Evolutionary conservation across 805 yeast species (phyloP).

Genomic region (Saturnispora diversa): DNA sequence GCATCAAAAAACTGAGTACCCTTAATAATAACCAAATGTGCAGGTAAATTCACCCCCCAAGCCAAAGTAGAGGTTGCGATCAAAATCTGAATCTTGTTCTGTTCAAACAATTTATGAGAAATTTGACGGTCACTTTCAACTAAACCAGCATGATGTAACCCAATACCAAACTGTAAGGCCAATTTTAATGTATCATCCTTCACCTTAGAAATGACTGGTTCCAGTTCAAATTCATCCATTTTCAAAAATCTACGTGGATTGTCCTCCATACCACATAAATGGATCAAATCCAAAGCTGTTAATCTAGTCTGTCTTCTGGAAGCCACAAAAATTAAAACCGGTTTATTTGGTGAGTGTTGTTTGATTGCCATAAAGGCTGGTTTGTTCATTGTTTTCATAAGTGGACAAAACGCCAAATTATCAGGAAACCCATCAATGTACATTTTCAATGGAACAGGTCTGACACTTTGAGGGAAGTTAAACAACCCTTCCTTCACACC

Average conservation of each 20-base stretch:
- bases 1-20: slow-evolving; percentile 65
- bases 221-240: slow-evolving; percentile 59
- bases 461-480: slow-evolving; percentile 72
- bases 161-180: slow-evolving; percentile 72
- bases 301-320: slow-evolving; percentile 76
- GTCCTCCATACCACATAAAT: slow-evolving; percentile 70
- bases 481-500: slow-evolving; percentile 67
- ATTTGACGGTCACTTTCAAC: slow-evolving; percentile 65
- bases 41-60: slow-evolving; percentile 82
- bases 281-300: slow-evolving; percentile 71
- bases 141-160: slow-evolving; percentile 75
- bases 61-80: slow-evolving; percentile 80
- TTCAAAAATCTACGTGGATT: slow-evolving; percentile 63
- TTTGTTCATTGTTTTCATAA: slow-evolving; percentile 82
- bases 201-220: slow-evolving; percentile 41
- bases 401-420: slow-evolving; percentile 68
- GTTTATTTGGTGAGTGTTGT: slow-evolving; percentile 80
- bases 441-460: slow-evolving; percentile 83
- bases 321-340: slow-evolving; percentile 78
- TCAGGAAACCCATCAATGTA: slow-evolving; percentile 83
- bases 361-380: slow-evolving; percentile 91
- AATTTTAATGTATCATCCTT: slow-evolving; percentile 77
- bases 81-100: slow-evolving; percentile 60
- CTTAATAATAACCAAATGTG: slow-evolving; percentile 68
- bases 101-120: slow-evolving; percentile 61